Percentiles rank a stretch among this genome's conserved stretches.
Conservation (phyloP, 371 early-diverging fungal genomes). For the Lichtheimia ornata region DNA sequence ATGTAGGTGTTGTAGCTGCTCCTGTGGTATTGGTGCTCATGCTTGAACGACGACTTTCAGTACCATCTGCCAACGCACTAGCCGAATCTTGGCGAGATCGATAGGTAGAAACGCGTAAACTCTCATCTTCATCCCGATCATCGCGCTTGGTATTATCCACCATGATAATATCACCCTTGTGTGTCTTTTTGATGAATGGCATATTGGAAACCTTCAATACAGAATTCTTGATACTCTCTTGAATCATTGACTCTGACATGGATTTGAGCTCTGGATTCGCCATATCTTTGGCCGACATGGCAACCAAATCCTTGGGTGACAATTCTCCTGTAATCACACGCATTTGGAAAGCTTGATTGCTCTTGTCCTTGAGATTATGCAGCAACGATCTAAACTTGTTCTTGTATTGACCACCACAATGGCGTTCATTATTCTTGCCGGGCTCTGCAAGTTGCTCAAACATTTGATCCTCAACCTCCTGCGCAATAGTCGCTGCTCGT, state of each 20-base stretch:
- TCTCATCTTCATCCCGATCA: not conserved
- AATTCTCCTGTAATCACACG: conserved; percentile 70
- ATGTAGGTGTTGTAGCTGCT: conserved; percentile 4
- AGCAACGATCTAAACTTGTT: conserved; percentile 71
- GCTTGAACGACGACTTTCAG: conserved; percentile 24
- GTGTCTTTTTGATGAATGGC: conserved; percentile 71
- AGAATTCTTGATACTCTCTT: conserved; percentile 63
- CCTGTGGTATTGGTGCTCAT: conserved; percentile 11
- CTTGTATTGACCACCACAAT: conserved; percentile 68
- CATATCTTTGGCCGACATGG: conserved; percentile 75
- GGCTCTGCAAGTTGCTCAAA: conserved; percentile 34
- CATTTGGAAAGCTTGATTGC: conserved; percentile 65
- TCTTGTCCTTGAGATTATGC: conserved; percentile 78
- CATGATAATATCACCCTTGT: conserved; percentile 72
- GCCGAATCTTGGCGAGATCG: too few relatives aligned
- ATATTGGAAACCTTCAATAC: conserved; percentile 56
- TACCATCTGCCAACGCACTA: conserved; percentile 7
- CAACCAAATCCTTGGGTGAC: conserved; percentile 60
- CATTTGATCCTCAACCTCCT: conserved; percentile 41
- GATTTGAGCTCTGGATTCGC: conserved; percentile 74
- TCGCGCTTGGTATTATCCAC: conserved; percentile 14
- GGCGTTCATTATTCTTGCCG: conserved; percentile 7
- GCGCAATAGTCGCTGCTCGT: conserved; percentile 25
- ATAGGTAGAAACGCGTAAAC: not conserved
- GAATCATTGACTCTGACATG: conserved; percentile 60